Percentiles rank a stretch among this genome's conserved stretches.
Evolutionary conservation across 1,284 basidiomycete species (phyloP).

Genomic region (Ceratobasidium sp.): DNA sequence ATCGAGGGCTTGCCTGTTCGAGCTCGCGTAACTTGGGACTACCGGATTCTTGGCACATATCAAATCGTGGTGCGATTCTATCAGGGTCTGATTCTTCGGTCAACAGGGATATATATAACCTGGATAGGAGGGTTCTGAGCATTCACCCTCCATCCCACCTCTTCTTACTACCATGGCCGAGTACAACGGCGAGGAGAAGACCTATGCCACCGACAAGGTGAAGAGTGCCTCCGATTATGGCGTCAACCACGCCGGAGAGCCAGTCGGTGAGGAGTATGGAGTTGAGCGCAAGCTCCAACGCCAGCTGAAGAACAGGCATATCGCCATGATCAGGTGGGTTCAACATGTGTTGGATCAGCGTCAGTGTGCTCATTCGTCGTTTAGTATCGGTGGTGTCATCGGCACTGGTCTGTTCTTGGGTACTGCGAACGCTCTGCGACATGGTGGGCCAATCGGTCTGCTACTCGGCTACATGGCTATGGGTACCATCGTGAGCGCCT

Average conservation of each 20-base stretch:
- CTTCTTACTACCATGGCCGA: slow-evolving; percentile 31
- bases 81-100: slow-evolving; percentile 11
- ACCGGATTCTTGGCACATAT: slow-evolving; percentile 2
- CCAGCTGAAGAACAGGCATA: slow-evolving; percentile 11
- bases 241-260: slow-evolving; percentile 37
- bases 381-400: slow-evolving; percentile 66
- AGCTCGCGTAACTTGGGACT: slow-evolving; percentile 28
- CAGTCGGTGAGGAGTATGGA: slow-evolving; percentile 34
- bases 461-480: slow-evolving; percentile 56
- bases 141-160: background rate
- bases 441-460: slow-evolving; percentile 63
- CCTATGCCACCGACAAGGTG: slow-evolving; percentile 20
- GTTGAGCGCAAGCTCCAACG: slow-evolving; percentile 7
- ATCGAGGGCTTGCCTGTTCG: slow-evolving; percentile 15
- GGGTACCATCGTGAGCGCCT: background rate
- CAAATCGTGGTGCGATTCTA: slow-evolving; percentile 11
- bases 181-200: slow-evolving; percentile 7
- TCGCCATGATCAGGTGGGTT: slow-evolving; percentile 14
- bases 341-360: slow-evolving; percentile 19
- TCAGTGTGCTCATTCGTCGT: slow-evolving; percentile 59
- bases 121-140: too few species aligned
- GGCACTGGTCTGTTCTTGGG: slow-evolving; percentile 66
- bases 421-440: slow-evolving; percentile 59
- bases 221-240: slow-evolving; percentile 34
- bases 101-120: slow-evolving; percentile 21